Evolutionary conservation across 768 basidiomycete genomes (phyloP), one percentile per base, ranked within the genome.

Genomic region (Suillus subalutaceus): DNA sequence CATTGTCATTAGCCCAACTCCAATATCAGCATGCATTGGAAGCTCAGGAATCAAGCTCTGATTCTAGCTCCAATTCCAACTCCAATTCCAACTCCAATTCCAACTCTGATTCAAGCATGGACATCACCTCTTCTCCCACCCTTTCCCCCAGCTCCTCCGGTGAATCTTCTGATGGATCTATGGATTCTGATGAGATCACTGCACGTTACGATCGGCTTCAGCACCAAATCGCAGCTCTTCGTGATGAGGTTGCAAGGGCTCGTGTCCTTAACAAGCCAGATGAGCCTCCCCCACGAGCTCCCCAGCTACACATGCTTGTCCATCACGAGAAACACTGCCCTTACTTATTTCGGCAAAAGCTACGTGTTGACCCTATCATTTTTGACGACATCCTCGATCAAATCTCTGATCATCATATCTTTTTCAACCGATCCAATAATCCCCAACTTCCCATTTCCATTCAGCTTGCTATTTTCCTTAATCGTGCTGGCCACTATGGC

Each of bases 151-250:
- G 30, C 43, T 30, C 26, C 60, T 18, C 30, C 16, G 6, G 32
- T 43, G 38, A 26, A 32, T 48, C 9, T 43, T 64, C 53, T 18
- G 53, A 64, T 40, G 48, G n/a, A 6, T 65, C 64, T 15, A 43
- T n/a, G 9, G 55, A 59, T 38, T 26, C 35, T 18, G 30, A 65
- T 37, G 16, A 55, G 15, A 50, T 38, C 26, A 30, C 55, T 64
- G 12, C 48, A n/a, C 6, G 16, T 23, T 65, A 32, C 44, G 7
- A 26, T n/a, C 12, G 4, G 3, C 63, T 57, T 32, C 53, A 38
- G 16, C 15, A 38, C 35, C 15, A 7, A 58, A 43, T 65, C 23
- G 52, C 38, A 20, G 44, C 32, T 2, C 30, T 60, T n/a, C 2
- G 16, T n/a, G 64, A 65, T 59, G 58, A 58, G 37, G 64, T 60